phyloP scores from a whole-genome alignment of 2,329 filamentous ascomycete species.

The Sporothrix inflata region DNA sequence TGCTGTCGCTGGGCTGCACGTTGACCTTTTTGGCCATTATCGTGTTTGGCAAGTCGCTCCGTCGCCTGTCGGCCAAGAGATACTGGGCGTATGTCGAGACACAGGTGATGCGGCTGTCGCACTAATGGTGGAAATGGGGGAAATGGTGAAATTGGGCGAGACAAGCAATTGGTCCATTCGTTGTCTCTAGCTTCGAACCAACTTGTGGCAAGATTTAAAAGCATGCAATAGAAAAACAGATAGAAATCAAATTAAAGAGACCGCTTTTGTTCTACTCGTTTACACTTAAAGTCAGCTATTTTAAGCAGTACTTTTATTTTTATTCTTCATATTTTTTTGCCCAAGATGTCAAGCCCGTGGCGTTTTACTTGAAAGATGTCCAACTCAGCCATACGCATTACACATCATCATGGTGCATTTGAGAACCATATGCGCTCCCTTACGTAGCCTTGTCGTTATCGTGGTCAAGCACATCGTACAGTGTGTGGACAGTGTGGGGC shows the following conservation, averaged over 20 bases:
- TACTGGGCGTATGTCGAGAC: conserved; percentile 19
- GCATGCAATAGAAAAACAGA: background rate
- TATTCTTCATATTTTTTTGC: too few species aligned
- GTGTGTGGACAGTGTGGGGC: background rate
- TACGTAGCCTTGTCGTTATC: background rate
- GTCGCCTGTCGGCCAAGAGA: conserved; percentile 6
- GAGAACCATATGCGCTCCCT: too few species aligned
- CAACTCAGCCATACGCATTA: too few species aligned
- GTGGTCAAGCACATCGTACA: background rate
- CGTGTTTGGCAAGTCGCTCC: conserved; percentile 20
- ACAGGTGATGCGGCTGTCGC: background rate
- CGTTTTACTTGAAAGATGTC: too few species aligned
- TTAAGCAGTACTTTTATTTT: too few species aligned
- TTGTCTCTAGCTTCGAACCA: background rate
- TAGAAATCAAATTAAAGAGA: background rate
- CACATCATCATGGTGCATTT: too few species aligned
- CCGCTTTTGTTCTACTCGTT: too few species aligned
- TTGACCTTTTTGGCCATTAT: conserved; percentile 13
- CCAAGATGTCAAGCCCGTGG: too few species aligned
- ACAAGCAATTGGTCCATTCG: background rate
- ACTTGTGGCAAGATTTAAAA: too few species aligned
- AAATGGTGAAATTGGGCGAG: background rate
- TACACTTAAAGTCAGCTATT: too few species aligned
- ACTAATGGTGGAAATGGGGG: background rate
- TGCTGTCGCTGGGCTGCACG: conserved; percentile 26